Base-by-base conservation (phyloP, 1,139 yeast genomes). In the Meyerozyma carpophila region DNA sequence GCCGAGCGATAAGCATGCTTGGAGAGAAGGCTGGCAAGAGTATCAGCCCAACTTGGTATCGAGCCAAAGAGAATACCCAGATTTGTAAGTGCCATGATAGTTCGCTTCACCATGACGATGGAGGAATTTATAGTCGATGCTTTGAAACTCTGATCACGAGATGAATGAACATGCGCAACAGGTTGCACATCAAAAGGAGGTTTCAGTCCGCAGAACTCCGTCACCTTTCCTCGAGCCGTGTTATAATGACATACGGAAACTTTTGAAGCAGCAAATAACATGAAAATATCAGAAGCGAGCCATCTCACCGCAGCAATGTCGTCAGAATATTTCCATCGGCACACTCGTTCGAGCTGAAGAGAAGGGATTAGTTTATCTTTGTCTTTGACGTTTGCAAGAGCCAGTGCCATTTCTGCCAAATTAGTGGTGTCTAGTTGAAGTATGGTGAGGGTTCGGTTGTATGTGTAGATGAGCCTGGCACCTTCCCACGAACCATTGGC, bases 1-100 rank as follows among this genome's bases (percentile, higher is more conserved):
- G 94, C 93, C 2, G 63, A 65, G 10, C 75, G 61, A 46, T 81
- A 84, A 31, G 73, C 63, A 1, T 76, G 77, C 5, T 61, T 52
- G 8, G 77, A 66, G 48, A 87, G 65, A 11, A 79, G 59, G 11
- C 66, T 73, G 44, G 72, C 64, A 13, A 82, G 58, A 20, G 76
- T 66, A 53, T 86, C 94, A 0, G 90, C 89, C 96, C 96, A 88
- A 51, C 77, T 82, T 5, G 81, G 68, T 11, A 55, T 11, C 65
- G 65, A 1, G 71, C 27, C 52, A 1, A 68, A 60, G 11, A 55
- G 54, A 65, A 78, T 61, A 0, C 64, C 58, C 8, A 55, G 59
- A 26, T 68, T 63, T 43, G 73, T 65, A 4, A 79, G 48, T 11
- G 14, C 26, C 26, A 34, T 11, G 24, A 34, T 18, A 8, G 13